Evolutionary conservation across 345 rosid genomes (phyloP), one percentile per base, ranked within the genome.

Genomic region (Clarkia xantiana): DNA sequence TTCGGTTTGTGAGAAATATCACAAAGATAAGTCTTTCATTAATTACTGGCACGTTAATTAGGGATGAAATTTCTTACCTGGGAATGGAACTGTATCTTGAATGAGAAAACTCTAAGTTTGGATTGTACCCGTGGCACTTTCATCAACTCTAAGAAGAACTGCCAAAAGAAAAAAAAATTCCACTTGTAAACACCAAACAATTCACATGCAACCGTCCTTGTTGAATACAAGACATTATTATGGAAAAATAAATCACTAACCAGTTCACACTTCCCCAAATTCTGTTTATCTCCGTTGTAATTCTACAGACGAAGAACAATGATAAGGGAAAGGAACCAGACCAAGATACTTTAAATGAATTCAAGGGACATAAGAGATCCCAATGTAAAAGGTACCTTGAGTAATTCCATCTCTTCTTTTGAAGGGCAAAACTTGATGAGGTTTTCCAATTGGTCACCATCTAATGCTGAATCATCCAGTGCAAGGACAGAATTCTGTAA

Each of bases 121-220:
- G 86, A 69, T 64, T 89, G 95, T 45, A 82, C 83, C 57, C 94
- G 78, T 36, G 97, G 91, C 45, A 89, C 86, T 79, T 77, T 69
- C 90, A 85, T 80, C 56, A 89, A 63, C 80, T 85, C 97, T 58
- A 80, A 58, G 72, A 89, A 89, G 66, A 89, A 89, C 95, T 85
- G 87, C 36, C 36, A 7, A 29, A 57, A 52, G 29, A 65, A 41
- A 53, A 51, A 74, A 44, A 49, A 54, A 57, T 58, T 44, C 49
- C 36, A 11, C 29, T 50, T 49, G 42, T 55, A 15, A 42, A 63
- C 43, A 23, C 18, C 29, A 68, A n/a, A n/a, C 57, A 48, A 29
- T 29, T 10, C 8, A 29, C 2, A n/a, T n/a, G 25, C 3, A 29
- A 29, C 9, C 9, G 8, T 29, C 36, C 4, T 29, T 29, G 36